Evolutionary conservation across 495 filamentous ascomycete genomes (phyloP), one percentile per base, ranked within the genome.

Genomic region (Tuber brumale): DNA sequence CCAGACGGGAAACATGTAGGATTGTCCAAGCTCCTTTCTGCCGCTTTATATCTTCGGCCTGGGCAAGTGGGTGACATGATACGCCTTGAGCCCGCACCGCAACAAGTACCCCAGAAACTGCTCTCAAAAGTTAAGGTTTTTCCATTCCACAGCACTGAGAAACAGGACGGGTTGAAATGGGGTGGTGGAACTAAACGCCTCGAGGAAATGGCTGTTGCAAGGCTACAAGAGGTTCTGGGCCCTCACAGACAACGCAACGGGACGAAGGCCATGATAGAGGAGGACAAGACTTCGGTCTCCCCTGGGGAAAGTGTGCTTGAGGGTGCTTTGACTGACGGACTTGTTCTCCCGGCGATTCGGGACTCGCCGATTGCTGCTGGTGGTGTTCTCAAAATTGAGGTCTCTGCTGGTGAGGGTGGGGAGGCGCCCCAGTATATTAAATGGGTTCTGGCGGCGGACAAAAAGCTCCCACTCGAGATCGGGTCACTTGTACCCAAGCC

Each of bases 261-360:
- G 31, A 82, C 79, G 0, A 77, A 75, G 66, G 81, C 79, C 4
- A 81, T 83, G 81, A 83, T 83, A 23, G 81, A 82, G 71, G 81
- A 82, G n/a, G 81, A 82, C 19, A 75, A 77, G 73, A 79, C 72
- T n/a, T 73, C 77, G 0, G 73, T 82, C n/a, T 80, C 76, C 42
- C 76, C 82, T 84, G 83, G 87, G 73, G 86, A 87, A 70, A 89
- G 90, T 1, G 82, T 97, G 46, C 85, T 97, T n/a, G 88, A 92
- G 27, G 95, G 95, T 0, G 93, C 95, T 5, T 80, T 99, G 42
- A 97, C 94, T 0, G 92, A 97, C 84, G 94, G 95, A 10, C 92
- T 95, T 84, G 79, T 96, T 43, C 84, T 99, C 41, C 88, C 89
- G 0, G 84, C 81, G 3, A 81, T 83, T 3, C 80, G 79, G 61